Evolutionary conservation across 1,139 yeast species (phyloP), one percentile per base, ranked within the genome.

Genomic region (Diutina catenulata): DNA sequence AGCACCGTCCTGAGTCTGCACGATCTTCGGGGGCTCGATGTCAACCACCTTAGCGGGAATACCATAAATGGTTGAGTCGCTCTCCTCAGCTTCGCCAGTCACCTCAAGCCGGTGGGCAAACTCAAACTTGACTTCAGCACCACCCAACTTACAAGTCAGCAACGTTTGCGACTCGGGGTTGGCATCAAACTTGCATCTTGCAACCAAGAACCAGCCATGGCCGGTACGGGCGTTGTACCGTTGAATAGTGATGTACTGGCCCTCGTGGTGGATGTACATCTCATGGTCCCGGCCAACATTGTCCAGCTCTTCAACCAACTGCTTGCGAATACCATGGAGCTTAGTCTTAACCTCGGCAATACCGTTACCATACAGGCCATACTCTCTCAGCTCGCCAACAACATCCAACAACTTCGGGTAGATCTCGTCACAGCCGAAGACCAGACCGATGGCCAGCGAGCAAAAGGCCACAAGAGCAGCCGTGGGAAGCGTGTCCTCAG

Each of bases 391-490:
- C 53, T 91, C 98, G 26, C 65, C 59, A n/a, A 91, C 98, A 37
- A 91, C 80, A 52, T 87, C 80, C 36, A 91, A 63, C 31, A 86
- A 62, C 32, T 72, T 65, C 3, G 97, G 96, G 53, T 80, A 91
- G 39, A 91, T 74, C 57, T 91, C 98, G 54, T 91, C 98, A 50
- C 76, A 87, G 14, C 98, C 98, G 59, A 83, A 80, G 1, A 87
- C 94, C 1, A 96, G 81, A 1, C 98, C 98, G 41, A 87, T 81
- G 2, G 96, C 95, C 39, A 94, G 83, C 1, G 94, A 79, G 48
- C 97, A 88, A 56, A 91, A 75, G 0, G 97, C 79, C 4, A 91
- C 97, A 40, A 91, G 64, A 0, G 96, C 98, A 3, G 96, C 96
- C 47, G 81, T 91, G 11, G 96, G 94, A 37, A 91, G 65, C 0